Percentiles rank a stretch among this genome's conserved stretches.
Conservation (phyloP, 441 rosid species). For the Eutrema salsugineum region DNA sequence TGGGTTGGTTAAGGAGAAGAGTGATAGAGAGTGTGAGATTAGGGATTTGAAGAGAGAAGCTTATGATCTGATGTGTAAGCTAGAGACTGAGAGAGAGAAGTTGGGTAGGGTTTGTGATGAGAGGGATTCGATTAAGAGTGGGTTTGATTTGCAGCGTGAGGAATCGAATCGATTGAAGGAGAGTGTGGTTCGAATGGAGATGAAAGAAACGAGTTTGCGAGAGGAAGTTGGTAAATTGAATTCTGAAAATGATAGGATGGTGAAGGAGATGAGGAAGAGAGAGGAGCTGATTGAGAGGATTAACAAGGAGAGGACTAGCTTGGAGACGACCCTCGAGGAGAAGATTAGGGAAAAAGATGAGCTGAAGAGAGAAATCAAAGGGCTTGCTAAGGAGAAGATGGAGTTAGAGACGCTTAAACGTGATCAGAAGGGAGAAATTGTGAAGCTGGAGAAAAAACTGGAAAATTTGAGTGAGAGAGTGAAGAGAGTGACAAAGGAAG, state of each 20-base stretch:
- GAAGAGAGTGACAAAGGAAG: slow-evolving; percentile 37
- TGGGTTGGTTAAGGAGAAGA: slow-evolving; percentile 36
- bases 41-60: slow-evolving; percentile 37
- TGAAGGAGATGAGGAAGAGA: slow-evolving; percentile 37
- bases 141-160: slow-evolving; percentile 15
- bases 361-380: slow-evolving; percentile 37
- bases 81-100: slow-evolving; percentile 16
- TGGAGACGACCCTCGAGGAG: slow-evolving; percentile 29
- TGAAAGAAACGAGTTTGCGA: slow-evolving; percentile 17
- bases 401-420: slow-evolving; percentile 38
- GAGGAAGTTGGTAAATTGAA: slow-evolving; percentile 26
- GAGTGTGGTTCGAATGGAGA: slow-evolving; percentile 14
- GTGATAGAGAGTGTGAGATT: slow-evolving; percentile 40
- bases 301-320: slow-evolving; percentile 36
- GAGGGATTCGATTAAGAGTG: slow-evolving; percentile 22
- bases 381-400: slow-evolving; percentile 16
- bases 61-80: not conserved
- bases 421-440: slow-evolving; percentile 33
- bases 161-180: slow-evolving; percentile 22
- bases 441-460: slow-evolving; percentile 42
- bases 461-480: slow-evolving; percentile 26
- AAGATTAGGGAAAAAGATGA: slow-evolving; percentile 43
- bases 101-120: slow-evolving; percentile 25
- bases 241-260: slow-evolving; percentile 35
- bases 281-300: slow-evolving; percentile 31